Base-by-base conservation (phyloP, 2,329 filamentous ascomycete species). In the Aureobasidium sp. region DNA sequence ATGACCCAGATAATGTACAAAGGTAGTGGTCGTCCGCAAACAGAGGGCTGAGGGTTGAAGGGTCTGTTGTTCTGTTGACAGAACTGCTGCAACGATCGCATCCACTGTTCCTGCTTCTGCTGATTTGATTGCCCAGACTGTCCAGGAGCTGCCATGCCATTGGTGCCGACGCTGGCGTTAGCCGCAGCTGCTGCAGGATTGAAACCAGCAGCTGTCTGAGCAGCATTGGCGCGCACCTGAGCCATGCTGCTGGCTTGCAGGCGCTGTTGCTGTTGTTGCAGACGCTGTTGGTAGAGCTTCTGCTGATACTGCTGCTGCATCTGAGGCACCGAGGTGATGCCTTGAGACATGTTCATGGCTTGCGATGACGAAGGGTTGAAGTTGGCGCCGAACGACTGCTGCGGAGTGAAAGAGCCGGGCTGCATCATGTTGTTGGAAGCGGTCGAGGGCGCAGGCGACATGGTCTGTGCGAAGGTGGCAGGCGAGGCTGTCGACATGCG, bases 401-500 rank as follows among this genome's bases (percentile, higher is more conserved):
- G 63, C 60, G 66, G 66, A 50, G 65, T 65, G 35, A 81, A 79
- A 60, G 81, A 75, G 38, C 54, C 53, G 7, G 42, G 35, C 27
- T 61, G 60, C 53, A 51, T 51, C 53, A 61, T 58, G 29, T 53
- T 61, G 46, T 61, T 84, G 29, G 79, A 81, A 67, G 90, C 87
- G 64, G 94, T 89, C 25, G 88, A 87, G 17, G 87, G 84, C 17
- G 87, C 84, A 11, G 90, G 89, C 2, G 90, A 94, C 62, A 86
- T 81, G 69, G 92, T 88, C 17, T 89, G 88, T 1, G 89, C 92
- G 72, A 95, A 96, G 0, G 90, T 90, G 73, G 94, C 93, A 3
- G 94, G 93, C 33, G 94, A 97, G 45, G 90, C 88, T 47, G 93
- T 96, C 65, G 91, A 88, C 73, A 97, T 90, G 69, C 91, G 68